These are phyloP conservation scores for Pholiota adiposa DNA, from an alignment of 1,284 basidiomycete species.

Conservation along the genomic window DNA sequence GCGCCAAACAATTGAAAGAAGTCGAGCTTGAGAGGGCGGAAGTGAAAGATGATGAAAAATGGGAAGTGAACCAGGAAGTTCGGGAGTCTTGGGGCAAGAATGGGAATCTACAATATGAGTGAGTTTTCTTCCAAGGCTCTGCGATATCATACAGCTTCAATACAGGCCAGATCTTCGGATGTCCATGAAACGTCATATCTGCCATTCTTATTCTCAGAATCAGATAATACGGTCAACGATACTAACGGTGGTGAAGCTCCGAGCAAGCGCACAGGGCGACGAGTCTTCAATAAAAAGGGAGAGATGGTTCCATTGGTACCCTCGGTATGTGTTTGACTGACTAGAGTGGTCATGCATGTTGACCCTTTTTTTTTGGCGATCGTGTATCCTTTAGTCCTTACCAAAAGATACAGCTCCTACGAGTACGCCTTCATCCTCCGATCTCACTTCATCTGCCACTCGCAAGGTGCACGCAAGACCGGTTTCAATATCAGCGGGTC, in stretches of 20 bases:
- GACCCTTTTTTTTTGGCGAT: constrained; percentile 15
- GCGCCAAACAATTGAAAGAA: constrained; percentile 54
- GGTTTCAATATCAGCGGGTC: constrained; percentile 30
- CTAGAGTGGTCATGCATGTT: no score
- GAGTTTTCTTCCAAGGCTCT: constrained; percentile 21
- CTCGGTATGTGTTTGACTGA: constrained; percentile 12
- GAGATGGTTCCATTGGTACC: constrained; percentile 43
- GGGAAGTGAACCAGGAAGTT: constrained; percentile 64
- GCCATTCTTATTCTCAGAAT: constrained; percentile 65
- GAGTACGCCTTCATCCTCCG: constrained; percentile 4
- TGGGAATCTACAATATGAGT: constrained; percentile 31
- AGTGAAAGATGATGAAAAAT: constrained; percentile 70
- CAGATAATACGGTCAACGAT: constrained; percentile 21
- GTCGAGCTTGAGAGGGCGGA: constrained; percentile 57
- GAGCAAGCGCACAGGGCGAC: constrained; percentile 39
- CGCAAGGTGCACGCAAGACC: constrained; percentile 32
- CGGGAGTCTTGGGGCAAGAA: constrained; percentile 60
- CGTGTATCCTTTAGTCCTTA: constrained; percentile 13
- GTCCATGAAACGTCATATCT: constrained; percentile 70
- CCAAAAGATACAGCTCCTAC: not conserved
- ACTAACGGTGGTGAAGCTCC: constrained; percentile 6
- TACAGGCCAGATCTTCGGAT: constrained; percentile 19
- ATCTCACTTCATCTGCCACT: not conserved
- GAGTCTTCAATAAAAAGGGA: constrained; percentile 46
- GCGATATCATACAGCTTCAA: constrained; percentile 5